Evolutionary conservation across 495 filamentous ascomycete genomes (phyloP), one percentile per base, ranked within the genome.

Genomic region (Penicillium cataractarum): DNA sequence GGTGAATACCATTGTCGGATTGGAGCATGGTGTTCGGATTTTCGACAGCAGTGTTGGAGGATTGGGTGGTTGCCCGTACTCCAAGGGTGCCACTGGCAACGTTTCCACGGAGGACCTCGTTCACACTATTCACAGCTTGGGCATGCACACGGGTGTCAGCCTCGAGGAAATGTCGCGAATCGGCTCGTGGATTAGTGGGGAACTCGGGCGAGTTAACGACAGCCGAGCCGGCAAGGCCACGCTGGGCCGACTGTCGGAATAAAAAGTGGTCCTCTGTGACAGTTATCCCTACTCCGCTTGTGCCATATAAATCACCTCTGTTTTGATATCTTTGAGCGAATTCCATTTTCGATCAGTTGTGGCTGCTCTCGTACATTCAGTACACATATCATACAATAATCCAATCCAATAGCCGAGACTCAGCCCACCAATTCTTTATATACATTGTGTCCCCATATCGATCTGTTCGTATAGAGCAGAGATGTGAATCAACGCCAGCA

Each of bases 61-160:
- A 0, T 80, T 99, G 9, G 95, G 95, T 29, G 96, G 96, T 0
- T 99, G 95, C 74, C 95, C 95, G 17, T 98, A 92, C 67, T 91
- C 89, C 55, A 93, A 93, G 52, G 95, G 95, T 0, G 95, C 95
- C 13, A 97, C 95, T 15, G 95, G 95, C 0, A 99, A 99, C 75
- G 90, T 98, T 48, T 86, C 92, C 12, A 97, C 93, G 2, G 95
- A 99, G 73, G 93, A 99, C 73, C 78, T 98, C 71, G 84, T 97
- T 3, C 92, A 97, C 75, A 95, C 91, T 22, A 69, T 97, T 62
- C 90, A 98, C 68, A 90, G 89, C 59, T 74, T 97, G 44, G 95
- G 95, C 0, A 89, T 92, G 83, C 85, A 90, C 51, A 97, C 93
- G 0, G 95, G 95, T 0, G 84, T 99, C 9, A 88, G 95, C 75